phyloP scores from a whole-genome alignment of 2,329 filamentous ascomycete species.

The Pestalotiopsis sp. region DNA sequence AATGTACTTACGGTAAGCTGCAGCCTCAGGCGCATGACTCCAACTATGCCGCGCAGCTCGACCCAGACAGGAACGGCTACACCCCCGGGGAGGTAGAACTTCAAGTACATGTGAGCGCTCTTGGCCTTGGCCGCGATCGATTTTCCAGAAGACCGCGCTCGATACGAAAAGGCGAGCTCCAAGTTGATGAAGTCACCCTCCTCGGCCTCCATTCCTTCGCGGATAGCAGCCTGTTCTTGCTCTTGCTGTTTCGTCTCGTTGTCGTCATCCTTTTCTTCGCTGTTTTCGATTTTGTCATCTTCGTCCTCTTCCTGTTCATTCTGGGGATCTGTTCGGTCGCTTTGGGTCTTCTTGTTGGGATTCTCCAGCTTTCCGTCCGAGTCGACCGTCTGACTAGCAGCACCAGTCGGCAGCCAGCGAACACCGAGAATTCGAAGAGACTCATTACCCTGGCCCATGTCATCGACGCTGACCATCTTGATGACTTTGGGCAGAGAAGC shows the following conservation, averaged over 20 bases:
- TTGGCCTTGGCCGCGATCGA: slow-evolving; percentile 64
- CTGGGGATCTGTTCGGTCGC: slow-evolving; percentile 49
- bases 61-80: slow-evolving; percentile 68
- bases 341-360: slow-evolving; percentile 38
- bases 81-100: slow-evolving; percentile 66
- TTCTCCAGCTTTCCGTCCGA: slow-evolving; percentile 57
- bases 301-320: slow-evolving; percentile 27
- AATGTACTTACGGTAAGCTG: slow-evolving; percentile 54
- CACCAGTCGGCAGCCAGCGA: slow-evolving; percentile 71
- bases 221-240: slow-evolving; percentile 36
- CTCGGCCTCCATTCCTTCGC: slow-evolving; percentile 70
- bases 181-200: slow-evolving; percentile 78
- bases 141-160: slow-evolving; percentile 60
- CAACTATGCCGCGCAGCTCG: slow-evolving; percentile 70
- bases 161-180: slow-evolving; percentile 74
- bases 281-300: slow-evolving; percentile 26
- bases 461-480: slow-evolving; percentile 74
- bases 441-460: slow-evolving; percentile 75
- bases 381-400: slow-evolving; percentile 62
- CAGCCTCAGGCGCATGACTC: slow-evolving; percentile 66
- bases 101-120: slow-evolving; percentile 71
- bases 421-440: slow-evolving; percentile 69
- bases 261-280: slow-evolving; percentile 28
- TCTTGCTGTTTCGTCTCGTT: slow-evolving; percentile 35
- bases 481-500: slow-evolving; percentile 68